Evolutionary conservation across 192 early-diverging fungal species (phyloP).

Genomic region (Coemansia sp.): DNA sequence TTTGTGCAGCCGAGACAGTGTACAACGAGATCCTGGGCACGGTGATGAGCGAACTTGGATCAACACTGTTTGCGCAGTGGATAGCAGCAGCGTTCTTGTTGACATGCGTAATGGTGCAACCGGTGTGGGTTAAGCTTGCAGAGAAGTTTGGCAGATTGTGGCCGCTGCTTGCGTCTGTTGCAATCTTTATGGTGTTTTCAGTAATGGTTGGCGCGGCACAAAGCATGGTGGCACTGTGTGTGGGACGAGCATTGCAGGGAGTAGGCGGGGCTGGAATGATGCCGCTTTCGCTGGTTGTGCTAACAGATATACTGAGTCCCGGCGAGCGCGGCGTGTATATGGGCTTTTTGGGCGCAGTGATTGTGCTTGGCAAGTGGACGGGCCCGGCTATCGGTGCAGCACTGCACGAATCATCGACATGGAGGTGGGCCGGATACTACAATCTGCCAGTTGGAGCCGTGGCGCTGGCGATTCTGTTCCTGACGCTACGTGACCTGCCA

Average conservation of each 20-base stretch:
- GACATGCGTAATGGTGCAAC: conserved; percentile 67
- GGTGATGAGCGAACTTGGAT: conserved; percentile 70
- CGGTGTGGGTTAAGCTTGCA: conserved; percentile 81
- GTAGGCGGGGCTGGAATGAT: conserved; percentile 70
- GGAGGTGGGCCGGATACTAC: conserved; percentile 79
- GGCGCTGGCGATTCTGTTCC: conserved; percentile 54
- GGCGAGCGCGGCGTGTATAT: conserved; percentile 71
- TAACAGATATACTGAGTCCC: conserved; percentile 70
- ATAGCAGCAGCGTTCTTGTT: conserved; percentile 74
- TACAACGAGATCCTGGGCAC: conserved; percentile 73
- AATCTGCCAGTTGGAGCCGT: conserved; percentile 70
- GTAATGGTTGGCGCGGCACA: conserved; percentile 46
- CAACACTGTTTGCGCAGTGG: conserved; percentile 73
- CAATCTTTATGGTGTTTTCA: conserved; percentile 54
- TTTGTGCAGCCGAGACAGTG: conserved; percentile 77
- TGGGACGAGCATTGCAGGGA: conserved; percentile 71
- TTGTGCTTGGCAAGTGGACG: conserved; percentile 62
- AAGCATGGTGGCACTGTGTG: conserved; percentile 58
- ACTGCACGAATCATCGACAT: conserved; percentile 60
- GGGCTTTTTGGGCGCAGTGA: conserved; percentile 64
- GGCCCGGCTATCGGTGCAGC: conserved; percentile 72
- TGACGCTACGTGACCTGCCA: conserved; percentile 62
- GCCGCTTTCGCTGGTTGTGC: conserved; percentile 68
- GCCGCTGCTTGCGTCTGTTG: conserved; percentile 40
- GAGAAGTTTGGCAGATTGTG: conserved; percentile 66